Evolutionary conservation across 441 rosid species (phyloP), one percentile per base, ranked within the genome.

Genomic region (Erysimum pusillum): DNA sequence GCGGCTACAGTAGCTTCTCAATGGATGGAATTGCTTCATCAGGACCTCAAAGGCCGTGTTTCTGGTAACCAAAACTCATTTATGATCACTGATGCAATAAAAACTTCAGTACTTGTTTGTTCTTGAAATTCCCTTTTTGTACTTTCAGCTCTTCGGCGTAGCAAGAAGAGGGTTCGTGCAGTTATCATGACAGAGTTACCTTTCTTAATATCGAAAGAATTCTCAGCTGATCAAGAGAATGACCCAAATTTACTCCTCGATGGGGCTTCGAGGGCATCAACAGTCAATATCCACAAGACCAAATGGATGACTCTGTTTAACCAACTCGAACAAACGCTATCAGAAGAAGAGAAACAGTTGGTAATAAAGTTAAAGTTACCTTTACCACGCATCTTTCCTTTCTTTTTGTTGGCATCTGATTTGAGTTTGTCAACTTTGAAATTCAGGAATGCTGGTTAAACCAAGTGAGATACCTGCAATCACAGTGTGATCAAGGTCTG

Each of bases 1-100:
- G 98, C 98, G 79, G 99, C 99, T 45, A 86, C 85, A 31, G 90
- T 93, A 60, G 97, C 99, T 81, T 88, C 98, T 62, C 97, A 96
- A 60, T 96, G 99, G 99, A 63, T 96, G 82, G 97, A 96, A 61
- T 90, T 93, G 83, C 90, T 96, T 76, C 89, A 91, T 63, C 97
- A 93, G 79, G 97, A 96, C 82, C 83, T 93, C 60, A 93, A 82
- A 81, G 94, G 97, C 69, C 94, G 99, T 48, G 86, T 96, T 60
- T 83, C 89, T 14, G 98, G 99, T 93, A 83, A 90, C 91, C 46
- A 58, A 73, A 32, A 57, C 67, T 15, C 61, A 35, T 63, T 58
- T 20, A 15, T 71, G 59, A 69, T 59, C 46, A 45, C n/a, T 35
- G 28, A 73, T 32, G 46, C 64, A 32, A 20, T 15, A 35, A 46